phyloP scores from a whole-genome alignment of 768 basidiomycete species.

The Leccinum imitatum region DNA sequence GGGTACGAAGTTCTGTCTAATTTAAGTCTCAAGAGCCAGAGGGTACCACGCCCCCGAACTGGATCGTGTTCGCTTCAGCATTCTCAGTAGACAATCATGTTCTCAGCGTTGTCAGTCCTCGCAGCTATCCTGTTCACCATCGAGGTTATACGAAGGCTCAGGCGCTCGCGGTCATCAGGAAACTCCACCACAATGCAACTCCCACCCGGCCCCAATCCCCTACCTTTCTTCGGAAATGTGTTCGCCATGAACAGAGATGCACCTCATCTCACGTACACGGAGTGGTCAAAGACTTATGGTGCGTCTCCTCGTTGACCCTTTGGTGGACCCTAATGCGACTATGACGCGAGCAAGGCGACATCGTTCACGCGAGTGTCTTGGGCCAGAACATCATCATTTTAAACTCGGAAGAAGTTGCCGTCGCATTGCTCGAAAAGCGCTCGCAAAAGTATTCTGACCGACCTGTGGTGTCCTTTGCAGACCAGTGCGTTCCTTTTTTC shows the following conservation, averaged over 20 bases:
- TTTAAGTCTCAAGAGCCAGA: too few relatives aligned
- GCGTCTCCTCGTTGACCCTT: neutral
- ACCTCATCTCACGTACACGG: neutral
- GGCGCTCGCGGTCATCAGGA: too few relatives aligned
- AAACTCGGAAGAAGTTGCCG: neutral
- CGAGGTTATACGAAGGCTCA: too few relatives aligned
- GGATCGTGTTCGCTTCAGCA: too few relatives aligned
- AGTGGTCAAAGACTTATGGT: neutral
- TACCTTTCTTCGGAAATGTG: too few relatives aligned
- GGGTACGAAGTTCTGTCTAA: too few relatives aligned
- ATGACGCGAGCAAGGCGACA: neutral
- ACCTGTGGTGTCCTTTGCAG: neutral
- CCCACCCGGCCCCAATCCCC: too few relatives aligned
- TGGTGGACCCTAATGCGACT: neutral
- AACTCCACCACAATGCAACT: too few relatives aligned
- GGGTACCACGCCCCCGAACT: too few relatives aligned
- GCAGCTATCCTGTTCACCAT: too few relatives aligned
- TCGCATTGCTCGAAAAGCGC: neutral
- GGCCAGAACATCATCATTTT: neutral
- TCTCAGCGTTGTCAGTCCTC: too few relatives aligned
- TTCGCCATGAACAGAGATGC: neutral
- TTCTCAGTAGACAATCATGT: too few relatives aligned
- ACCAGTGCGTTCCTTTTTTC: neutral
- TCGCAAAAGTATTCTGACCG: neutral
- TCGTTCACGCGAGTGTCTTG: neutral